Conservation (phyloP, 2,329 filamentous ascomycete genomes). For the Stemphylium lycopersici region DNA sequence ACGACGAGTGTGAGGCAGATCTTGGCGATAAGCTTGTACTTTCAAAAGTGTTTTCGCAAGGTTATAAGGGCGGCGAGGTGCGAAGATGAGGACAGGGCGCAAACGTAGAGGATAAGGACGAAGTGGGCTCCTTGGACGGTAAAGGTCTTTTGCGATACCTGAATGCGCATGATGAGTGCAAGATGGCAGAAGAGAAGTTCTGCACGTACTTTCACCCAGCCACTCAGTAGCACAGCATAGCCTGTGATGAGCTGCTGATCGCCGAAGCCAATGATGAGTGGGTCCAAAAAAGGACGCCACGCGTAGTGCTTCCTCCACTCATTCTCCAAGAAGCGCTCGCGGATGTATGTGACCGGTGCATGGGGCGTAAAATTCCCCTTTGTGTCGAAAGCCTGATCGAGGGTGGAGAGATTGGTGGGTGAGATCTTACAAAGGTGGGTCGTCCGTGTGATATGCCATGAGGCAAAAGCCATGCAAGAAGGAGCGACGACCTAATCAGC, state of each 20-base stretch:
- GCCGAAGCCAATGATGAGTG: constrained; percentile 39
- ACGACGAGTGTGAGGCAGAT: constrained; percentile 36
- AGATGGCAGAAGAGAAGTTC: background rate
- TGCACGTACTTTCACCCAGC: constrained; percentile 35
- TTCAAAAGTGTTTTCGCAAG: constrained; percentile 38
- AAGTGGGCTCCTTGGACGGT: constrained; percentile 39
- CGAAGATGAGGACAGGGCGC: constrained; percentile 38
- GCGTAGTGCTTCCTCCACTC: constrained; percentile 41
- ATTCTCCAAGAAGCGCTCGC: constrained; percentile 32
- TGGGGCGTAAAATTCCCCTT: constrained; percentile 32
- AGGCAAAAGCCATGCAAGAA: background rate
- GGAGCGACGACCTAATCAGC: background rate
- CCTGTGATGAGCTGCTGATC: constrained; percentile 44
- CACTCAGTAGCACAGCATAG: constrained; percentile 40
- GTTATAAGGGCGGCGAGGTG: constrained; percentile 43
- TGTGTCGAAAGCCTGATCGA: constrained; percentile 37
- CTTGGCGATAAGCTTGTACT: constrained; percentile 37
- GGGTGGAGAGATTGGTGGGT: background rate
- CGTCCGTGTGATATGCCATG: background rate
- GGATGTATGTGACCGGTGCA: constrained; percentile 30
- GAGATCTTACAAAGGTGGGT: background rate
- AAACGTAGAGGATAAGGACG: constrained; percentile 41
- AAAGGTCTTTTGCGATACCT: constrained; percentile 37
- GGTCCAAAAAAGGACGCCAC: constrained; percentile 39
- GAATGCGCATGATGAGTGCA: background rate